Percentiles rank a stretch among this genome's conserved stretches.
Conservation (phyloP, 1,284 basidiomycete species). For the Pseudozyma hubeiensis region DNA sequence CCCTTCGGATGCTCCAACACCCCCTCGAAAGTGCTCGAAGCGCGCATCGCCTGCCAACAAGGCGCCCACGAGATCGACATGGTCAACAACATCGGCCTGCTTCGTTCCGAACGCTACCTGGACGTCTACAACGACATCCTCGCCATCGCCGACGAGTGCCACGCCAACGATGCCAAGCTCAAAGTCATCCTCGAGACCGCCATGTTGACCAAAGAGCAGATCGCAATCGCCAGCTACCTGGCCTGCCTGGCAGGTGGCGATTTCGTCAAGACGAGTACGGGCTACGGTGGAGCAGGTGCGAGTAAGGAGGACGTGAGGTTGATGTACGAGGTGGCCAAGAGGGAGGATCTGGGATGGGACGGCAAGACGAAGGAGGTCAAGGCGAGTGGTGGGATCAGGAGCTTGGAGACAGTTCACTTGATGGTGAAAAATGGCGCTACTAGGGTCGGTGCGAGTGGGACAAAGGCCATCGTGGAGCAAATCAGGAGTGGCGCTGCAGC, state of each 20-base stretch:
- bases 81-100: conserved; percentile 63
- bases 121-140: conserved; percentile 51
- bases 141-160: conserved; percentile 48
- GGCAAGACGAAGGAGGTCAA: conserved; percentile 49
- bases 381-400: conserved; percentile 58
- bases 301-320: conserved; percentile 54
- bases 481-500: conserved; percentile 24
- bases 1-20: conserved; percentile 53
- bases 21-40: conserved; percentile 52
- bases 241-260: conserved; percentile 56
- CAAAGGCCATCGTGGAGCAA: conserved; percentile 57
- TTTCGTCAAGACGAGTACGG: conserved; percentile 65
- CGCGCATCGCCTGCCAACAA: conserved; percentile 32
- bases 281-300: conserved; percentile 60
- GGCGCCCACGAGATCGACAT: conserved; percentile 64
- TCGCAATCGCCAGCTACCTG: conserved; percentile 48
- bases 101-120: conserved; percentile 38
- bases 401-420: conserved; percentile 33
- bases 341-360: conserved; percentile 26
- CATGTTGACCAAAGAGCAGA: conserved; percentile 50
- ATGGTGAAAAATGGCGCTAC: conserved; percentile 60
- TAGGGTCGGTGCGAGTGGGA: conserved; percentile 59
- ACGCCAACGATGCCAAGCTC: conserved; percentile 33
- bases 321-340: conserved; percentile 53
- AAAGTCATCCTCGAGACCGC: conserved; percentile 64